These are phyloP conservation scores for Aurantiochytrium sp. DNA, from an alignment of 108 stramenopile species.

Conservation along the genomic window DNA sequence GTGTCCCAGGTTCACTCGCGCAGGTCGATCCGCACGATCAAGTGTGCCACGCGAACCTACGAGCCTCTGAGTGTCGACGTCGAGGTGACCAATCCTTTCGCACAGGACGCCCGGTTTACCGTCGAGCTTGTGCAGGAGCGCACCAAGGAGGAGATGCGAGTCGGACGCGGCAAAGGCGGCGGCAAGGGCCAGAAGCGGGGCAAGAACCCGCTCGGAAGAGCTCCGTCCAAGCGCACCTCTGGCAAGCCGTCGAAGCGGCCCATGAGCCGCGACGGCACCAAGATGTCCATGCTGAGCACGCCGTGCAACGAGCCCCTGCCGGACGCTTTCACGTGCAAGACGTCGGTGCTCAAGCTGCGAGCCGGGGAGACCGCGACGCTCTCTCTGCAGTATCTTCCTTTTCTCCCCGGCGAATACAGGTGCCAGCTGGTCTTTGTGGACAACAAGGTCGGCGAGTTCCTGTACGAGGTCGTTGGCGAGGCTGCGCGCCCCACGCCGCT, in stretches of 20 bases:
- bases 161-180: neutral
- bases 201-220: constrained; percentile 17
- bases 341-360: constrained; percentile 34
- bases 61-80: constrained; percentile 44
- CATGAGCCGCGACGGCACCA: neutral
- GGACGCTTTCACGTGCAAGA: constrained; percentile 35
- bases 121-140: constrained; percentile 6
- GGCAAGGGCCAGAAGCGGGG: neutral
- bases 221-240: constrained; percentile 6
- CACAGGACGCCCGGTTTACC: neutral
- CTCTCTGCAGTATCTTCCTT: constrained; percentile 45
- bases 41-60: constrained; percentile 36
- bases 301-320: neutral
- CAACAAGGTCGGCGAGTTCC: constrained; percentile 52
- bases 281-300: neutral
- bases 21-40: constrained; percentile 22
- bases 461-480: constrained; percentile 43
- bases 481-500: constrained; percentile 42
- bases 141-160: neutral
- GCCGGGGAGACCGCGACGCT: constrained; percentile 20
- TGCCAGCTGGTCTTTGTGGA: constrained; percentile 49
- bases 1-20: constrained; percentile 40
- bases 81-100: constrained; percentile 45
- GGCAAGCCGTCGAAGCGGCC: constrained; percentile 3
- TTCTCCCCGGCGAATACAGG: constrained; percentile 52